These are phyloP conservation scores for Hypoxylon fragiforme DNA, from an alignment of 495 filamentous ascomycete genomes.

Conservation along the genomic window DNA sequence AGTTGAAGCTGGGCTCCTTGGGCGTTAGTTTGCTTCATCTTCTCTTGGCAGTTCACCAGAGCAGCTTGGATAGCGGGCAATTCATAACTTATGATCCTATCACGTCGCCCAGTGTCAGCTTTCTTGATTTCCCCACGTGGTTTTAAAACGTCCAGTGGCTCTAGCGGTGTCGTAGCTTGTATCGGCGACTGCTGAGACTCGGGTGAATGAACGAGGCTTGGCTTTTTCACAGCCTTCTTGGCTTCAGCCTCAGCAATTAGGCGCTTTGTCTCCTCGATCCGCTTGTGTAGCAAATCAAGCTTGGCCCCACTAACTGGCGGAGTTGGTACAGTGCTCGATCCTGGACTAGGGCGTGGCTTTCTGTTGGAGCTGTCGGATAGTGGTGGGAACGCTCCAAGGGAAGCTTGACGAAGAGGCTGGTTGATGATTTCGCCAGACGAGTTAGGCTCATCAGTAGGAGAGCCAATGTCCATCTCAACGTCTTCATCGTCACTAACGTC, in stretches of 20 bases:
- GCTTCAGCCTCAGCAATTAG: conserved; percentile 78
- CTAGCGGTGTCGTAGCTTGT: conserved; percentile 23
- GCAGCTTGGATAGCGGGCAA: conserved; percentile 61
- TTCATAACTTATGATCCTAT: conserved; percentile 59
- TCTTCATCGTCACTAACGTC: conserved; percentile 68
- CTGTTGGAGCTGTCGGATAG: conserved; percentile 44
- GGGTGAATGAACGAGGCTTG: conserved; percentile 30
- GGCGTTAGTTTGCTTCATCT: conserved; percentile 55
- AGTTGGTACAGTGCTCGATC: conserved; percentile 41
- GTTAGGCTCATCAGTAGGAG: conserved; percentile 43
- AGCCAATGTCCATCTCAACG: conserved; percentile 54
- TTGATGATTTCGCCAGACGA: conserved; percentile 28
- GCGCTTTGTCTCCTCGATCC: conserved; percentile 73
- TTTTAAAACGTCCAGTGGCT: conserved; percentile 21
- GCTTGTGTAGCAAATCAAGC: conserved; percentile 65
- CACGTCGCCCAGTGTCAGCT: conserved; percentile 49
- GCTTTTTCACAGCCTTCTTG: conserved; percentile 50
- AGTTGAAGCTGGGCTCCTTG: conserved; percentile 63
- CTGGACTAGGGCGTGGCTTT: conserved; percentile 45
- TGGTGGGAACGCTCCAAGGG: conserved; percentile 51
- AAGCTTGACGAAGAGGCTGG: conserved; percentile 34
- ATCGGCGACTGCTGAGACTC: conserved; percentile 27
- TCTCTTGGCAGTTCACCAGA: conserved; percentile 53
- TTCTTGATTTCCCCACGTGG: conserved; percentile 26
- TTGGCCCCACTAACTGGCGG: conserved; percentile 44